A percentile compares a stretch with the other conserved stretches of the same genome.
Conservation (phyloP, 2,329 filamentous ascomycete species). For the Alternaria alternata region DNA sequence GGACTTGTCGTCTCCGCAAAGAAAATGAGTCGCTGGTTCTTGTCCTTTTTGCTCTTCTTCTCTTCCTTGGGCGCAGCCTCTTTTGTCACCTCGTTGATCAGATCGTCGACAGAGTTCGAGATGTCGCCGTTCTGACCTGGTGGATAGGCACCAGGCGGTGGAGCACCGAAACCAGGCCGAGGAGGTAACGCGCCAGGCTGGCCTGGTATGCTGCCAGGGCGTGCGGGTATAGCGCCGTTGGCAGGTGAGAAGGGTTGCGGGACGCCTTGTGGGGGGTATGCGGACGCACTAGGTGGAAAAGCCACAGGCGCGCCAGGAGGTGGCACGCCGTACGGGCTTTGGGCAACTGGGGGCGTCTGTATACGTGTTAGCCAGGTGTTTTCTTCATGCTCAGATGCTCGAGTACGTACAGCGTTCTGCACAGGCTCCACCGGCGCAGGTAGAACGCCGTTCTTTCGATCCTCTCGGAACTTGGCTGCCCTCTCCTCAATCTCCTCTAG, state of each 20-base stretch:
- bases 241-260: constrained; percentile 40
- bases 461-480: constrained; percentile 63
- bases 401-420: constrained; percentile 22
- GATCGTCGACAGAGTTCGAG: constrained; percentile 59
- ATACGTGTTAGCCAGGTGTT: constrained; percentile 13
- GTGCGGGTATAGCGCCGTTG: constrained; percentile 30
- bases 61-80: constrained; percentile 49
- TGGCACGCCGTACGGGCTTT: constrained; percentile 28
- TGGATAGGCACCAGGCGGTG: constrained; percentile 28
- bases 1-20: constrained; percentile 80
- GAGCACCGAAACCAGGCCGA: constrained; percentile 50
- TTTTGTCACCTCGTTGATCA: constrained; percentile 60
- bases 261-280: constrained; percentile 19
- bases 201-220: constrained; percentile 44
- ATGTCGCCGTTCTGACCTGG: constrained; percentile 26
- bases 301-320: constrained; percentile 30
- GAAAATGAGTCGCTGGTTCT: constrained; percentile 74
- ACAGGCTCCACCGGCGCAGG: constrained; percentile 47
- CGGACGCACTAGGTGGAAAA: constrained; percentile 37
- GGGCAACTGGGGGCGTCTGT: constrained; percentile 34
- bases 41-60: constrained; percentile 71
- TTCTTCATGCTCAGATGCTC: background rate
- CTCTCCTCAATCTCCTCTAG: constrained; percentile 81
- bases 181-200: constrained; percentile 38
- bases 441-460: constrained; percentile 53